Evolutionary conservation across 495 filamentous ascomycete genomes (phyloP).

Genomic region (Hyphodiscus hymeniophilus): DNA sequence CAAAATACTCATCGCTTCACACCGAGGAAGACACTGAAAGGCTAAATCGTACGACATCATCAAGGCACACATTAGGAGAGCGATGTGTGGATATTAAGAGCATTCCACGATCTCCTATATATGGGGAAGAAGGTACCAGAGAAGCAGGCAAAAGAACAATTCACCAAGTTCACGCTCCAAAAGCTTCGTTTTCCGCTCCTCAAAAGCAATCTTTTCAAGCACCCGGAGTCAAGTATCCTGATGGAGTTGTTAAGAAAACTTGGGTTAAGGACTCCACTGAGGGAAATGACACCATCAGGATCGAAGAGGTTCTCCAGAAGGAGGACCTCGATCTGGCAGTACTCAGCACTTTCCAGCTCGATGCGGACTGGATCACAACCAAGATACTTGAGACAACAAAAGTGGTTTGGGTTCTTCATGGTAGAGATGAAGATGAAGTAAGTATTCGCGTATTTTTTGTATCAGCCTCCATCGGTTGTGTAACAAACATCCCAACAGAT

Average conservation of each 20-base stretch:
- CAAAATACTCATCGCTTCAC: neutral
- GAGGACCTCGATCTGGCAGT: constrained; percentile 64
- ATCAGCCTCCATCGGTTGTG: neutral
- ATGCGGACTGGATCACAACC: constrained; percentile 60
- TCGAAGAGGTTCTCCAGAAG: constrained; percentile 82
- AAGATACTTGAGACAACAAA: constrained; percentile 52
- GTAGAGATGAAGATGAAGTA: constrained; percentile 37
- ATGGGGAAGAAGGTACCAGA: too few species aligned
- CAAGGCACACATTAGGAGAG: too few species aligned
- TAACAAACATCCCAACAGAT: too few species aligned
- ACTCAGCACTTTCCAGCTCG: constrained; percentile 81
- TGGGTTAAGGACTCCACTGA: constrained; percentile 52
- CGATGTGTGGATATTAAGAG: too few species aligned
- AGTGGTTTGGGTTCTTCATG: constrained; percentile 62
- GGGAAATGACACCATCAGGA: constrained; percentile 64
- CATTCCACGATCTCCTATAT: too few species aligned
- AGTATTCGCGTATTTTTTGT: constrained; percentile 2
- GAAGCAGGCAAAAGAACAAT: too few species aligned
- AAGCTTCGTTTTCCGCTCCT: neutral
- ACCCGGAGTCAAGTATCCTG: constrained; percentile 47
- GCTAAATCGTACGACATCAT: too few species aligned
- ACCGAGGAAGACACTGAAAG: neutral
- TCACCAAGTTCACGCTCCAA: neutral
- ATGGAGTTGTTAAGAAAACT: constrained; percentile 76
- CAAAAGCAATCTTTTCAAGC: neutral